phyloP scores from a whole-genome alignment of 345 rosid genomes.

The Heritiera littoralis region DNA sequence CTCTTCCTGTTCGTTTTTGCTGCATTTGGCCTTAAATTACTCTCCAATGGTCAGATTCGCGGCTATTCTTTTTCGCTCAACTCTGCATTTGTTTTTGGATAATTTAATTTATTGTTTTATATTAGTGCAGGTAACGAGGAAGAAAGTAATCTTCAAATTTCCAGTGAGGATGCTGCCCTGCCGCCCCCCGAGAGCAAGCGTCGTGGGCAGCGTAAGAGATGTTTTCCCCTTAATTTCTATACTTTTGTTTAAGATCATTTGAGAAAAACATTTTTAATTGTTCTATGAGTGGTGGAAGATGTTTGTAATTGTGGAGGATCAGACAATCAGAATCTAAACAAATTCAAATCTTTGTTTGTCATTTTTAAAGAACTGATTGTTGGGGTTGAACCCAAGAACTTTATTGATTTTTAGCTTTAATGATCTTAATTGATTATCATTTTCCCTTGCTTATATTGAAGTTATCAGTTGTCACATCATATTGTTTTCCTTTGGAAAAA shows the following conservation, averaged over 20 bases:
- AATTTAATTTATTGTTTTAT: background rate
- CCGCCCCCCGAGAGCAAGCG: slow-evolving; percentile 35
- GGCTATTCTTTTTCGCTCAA: background rate
- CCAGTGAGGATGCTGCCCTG: slow-evolving; percentile 17
- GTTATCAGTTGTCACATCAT: background rate
- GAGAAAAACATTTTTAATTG: background rate
- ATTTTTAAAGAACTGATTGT: background rate
- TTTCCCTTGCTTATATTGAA: background rate
- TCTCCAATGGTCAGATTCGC: slow-evolving; percentile 56
- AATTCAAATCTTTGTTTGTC: background rate
- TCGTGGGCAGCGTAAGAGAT: slow-evolving; percentile 45
- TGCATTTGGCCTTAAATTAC: slow-evolving; percentile 51
- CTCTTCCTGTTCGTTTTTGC: slow-evolving; percentile 48
- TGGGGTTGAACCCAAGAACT: background rate
- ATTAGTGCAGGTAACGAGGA: slow-evolving; percentile 41
- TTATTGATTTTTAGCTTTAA: background rate
- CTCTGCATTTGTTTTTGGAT: background rate
- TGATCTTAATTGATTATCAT: background rate
- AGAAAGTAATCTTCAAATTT: slow-evolving; percentile 23
- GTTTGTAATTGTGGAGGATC: background rate
- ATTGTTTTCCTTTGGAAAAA: background rate
- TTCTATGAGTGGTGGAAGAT: background rate
- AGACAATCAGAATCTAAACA: background rate
- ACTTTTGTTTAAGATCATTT: background rate
- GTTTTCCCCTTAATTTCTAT: slow-evolving; percentile 7